A percentile compares a stretch with the other conserved stretches of the same genome.
Conservation (phyloP, 140 eudicot species). For the Stevia rebaudiana region DNA sequence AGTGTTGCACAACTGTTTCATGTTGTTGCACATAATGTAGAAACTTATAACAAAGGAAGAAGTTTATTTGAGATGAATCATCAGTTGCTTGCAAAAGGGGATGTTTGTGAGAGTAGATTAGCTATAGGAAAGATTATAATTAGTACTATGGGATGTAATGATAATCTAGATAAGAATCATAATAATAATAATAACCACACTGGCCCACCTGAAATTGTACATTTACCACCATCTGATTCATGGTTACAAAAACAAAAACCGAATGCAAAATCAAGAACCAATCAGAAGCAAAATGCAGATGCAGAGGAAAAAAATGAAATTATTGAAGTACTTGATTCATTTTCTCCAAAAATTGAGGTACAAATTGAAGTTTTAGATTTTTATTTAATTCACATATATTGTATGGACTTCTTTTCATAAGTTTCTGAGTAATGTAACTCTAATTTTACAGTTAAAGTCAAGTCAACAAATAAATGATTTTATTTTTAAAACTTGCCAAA, state of each 20-base stretch:
- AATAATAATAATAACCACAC: slow-evolving; percentile 17
- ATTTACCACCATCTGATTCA: slow-evolving; percentile 3
- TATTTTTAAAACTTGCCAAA: neutral
- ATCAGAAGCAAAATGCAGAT: slow-evolving; percentile 14
- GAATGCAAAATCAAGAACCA: slow-evolving; percentile 1
- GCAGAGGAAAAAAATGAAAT: neutral
- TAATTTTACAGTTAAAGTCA: neutral
- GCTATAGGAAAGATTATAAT: slow-evolving; percentile 68
- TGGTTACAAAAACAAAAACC: slow-evolving; percentile 21
- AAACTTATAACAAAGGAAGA: slow-evolving; percentile 27
- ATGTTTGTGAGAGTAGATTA: slow-evolving; percentile 46
- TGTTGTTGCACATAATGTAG: slow-evolving; percentile 12
- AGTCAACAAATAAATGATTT: slow-evolving; percentile 1
- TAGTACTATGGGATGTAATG: slow-evolving; percentile 45
- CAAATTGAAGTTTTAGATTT: neutral
- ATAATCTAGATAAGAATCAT: neutral
- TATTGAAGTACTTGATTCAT: neutral
- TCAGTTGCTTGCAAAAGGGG: slow-evolving; percentile 44
- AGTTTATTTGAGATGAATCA: slow-evolving; percentile 36
- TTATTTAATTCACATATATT: neutral
- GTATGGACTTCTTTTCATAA: neutral
- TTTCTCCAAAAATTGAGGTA: slow-evolving; percentile 23
- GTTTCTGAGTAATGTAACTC: neutral
- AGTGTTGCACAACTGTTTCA: slow-evolving; percentile 32
- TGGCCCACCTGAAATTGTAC: slow-evolving; percentile 5